Evolutionary conservation across 2,329 filamentous ascomycete species (phyloP), one percentile per base, ranked within the genome.

Genomic region (Colletotrichum brevisporum): DNA sequence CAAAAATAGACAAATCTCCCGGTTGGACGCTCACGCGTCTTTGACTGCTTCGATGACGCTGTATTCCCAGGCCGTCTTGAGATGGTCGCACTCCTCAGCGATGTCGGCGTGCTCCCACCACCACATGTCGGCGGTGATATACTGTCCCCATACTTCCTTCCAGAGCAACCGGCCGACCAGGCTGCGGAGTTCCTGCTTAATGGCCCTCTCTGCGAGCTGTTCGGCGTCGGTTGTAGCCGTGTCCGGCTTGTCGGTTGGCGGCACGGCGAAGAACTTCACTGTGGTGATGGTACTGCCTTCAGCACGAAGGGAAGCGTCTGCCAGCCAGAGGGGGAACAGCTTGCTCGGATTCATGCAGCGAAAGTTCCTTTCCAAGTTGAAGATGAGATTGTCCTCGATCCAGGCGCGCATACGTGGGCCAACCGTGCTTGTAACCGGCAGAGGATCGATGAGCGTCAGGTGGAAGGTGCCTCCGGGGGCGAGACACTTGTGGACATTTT

Each of bases 101-200:
- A 87, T 88, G 1, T 77, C 81, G 13, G 80, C 77, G 39, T 90
- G 85, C 50, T 91, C 87, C 89, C 89, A 91, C 89, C 89, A 91
- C 88, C 88, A 90, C 51, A 75, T 79, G 6, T 83, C 76, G 0
- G 82, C 82, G 3, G 80, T 82, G 9, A 89, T 83, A 67, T 83
- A 85, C 3, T 75, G 74, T 0, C 89, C 88, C 89, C 89, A 91
- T 13, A 88, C 83, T 73, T 90, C 85, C 73, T 83, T 83, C 89
- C 89, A 91, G 18, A 91, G 78, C 81, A 88, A 84, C 43, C 87
- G 83, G 0, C 87, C 88, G 1, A 88, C 81, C 2, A 85, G 76
- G 64, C 82, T 86, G 64, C 84, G 83, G 4, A 90, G 80, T 73
- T 89, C 83, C 2, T 78, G 80, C 70, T 83, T 82, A 1, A 77